Conservation (phyloP, 441 rosid genomes). For the Pelargonium myrrhifolium region DNA sequence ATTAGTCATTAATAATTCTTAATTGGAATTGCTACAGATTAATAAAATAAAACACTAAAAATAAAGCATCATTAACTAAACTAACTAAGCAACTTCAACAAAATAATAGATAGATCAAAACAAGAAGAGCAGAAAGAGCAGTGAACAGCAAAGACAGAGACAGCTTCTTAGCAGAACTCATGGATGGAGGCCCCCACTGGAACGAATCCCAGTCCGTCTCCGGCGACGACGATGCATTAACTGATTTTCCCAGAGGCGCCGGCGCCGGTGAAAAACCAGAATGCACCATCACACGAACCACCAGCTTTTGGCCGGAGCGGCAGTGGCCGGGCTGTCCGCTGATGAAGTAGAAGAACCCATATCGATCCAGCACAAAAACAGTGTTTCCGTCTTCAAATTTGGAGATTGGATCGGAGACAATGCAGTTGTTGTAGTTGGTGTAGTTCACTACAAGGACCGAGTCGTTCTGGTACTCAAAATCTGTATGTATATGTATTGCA, state of each 20-base stretch:
- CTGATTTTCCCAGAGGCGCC: not conserved
- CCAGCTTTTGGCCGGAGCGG: constrained; percentile 8
- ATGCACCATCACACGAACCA: constrained; percentile 4
- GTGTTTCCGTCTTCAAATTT: constrained; percentile 7
- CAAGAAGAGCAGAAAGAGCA: no score
- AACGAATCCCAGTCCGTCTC: not conserved
- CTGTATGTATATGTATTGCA: not conserved
- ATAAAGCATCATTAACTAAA: no score
- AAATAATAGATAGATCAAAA: no score
- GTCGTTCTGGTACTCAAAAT: constrained; percentile 4
- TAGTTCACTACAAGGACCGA: constrained; percentile 8
- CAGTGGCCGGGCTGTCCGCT: constrained; percentile 7
- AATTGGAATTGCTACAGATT: no score
- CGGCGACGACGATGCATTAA: not conserved
- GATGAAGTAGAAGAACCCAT: constrained; percentile 12
- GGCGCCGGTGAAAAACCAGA: not conserved
- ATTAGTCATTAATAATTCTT: no score
- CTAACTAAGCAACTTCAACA: no score
- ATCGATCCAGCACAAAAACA: not conserved
- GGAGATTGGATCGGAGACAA: not conserved
- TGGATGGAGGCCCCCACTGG: no score
- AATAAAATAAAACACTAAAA: no score
- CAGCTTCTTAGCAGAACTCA: no score
- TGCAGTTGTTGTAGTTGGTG: constrained; percentile 3
- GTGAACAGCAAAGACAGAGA: no score